Base-by-base conservation (phyloP, 352 stramenopile genomes). In the Globisporangium cylindrosporum region DNA sequence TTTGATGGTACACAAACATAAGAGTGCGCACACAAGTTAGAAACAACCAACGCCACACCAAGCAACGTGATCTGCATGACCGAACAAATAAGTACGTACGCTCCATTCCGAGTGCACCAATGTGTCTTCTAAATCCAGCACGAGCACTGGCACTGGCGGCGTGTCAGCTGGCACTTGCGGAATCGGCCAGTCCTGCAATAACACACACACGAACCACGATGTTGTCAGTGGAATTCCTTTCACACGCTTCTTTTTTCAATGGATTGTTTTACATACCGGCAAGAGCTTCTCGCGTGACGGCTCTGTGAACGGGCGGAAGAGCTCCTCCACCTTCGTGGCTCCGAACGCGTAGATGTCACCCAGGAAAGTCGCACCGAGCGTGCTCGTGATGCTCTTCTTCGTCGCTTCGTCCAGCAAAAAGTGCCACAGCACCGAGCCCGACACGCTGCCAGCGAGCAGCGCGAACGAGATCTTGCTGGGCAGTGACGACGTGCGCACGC, bases 51-150 rank as follows among this genome's bases (percentile, higher is more conserved):
- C 32, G 0, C 22, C 60, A 14, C 7, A 34, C 0, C 27, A 29
- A 73, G 20, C 36, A 43, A 49, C 18, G n/a, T 22, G 43, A 49
- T 49, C 41, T n/a, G 41, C 15, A 48, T n/a, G 14, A n/a, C 14
- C 43, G n/a, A 43, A 43, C 36, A 43, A 59, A 64, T n/a, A 27
- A 18, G 7, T 2, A 89, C 88, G 70, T 92, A 96, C 86, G 72
- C 81, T 93, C 88, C 86, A 96, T 66, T 96, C 88, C 10, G 88
- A 96, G 64, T 96, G 88, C 73, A 96, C 83, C 22, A 96, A 76
- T 24, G 88, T 93, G 67, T 96, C 88, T 78, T 96, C 88, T 1
- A 96, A 74, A 14, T 92, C 88, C n/a, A 96, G 67, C 27, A 96
- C 86, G 10, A 96, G 77, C 72, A 93, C 86, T 0, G 88, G 88